Evolutionary conservation across 1,139 yeast species (phyloP), one percentile per base, ranked within the genome.

Genomic region (Casaregolazyma suthepensis): DNA sequence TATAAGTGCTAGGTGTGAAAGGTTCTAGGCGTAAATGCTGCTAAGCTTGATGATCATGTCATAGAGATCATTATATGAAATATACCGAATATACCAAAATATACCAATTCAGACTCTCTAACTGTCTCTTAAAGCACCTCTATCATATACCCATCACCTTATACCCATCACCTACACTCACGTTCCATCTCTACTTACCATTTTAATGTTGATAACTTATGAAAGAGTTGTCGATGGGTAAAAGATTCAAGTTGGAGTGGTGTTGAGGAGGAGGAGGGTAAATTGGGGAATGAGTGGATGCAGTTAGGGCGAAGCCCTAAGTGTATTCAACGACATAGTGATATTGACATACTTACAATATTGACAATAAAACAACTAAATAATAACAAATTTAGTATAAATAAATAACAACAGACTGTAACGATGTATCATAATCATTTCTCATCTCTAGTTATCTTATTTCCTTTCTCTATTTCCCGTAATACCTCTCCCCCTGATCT

Each of bases 141-240:
- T 35, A 35, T 7, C 17, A n/a, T n/a, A 35, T 2, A 13, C n/a
- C n/a, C n/a, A n/a, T n/a, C n/a, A n/a, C 40, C 17, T 13, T 5
- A 13, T 13, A 15, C 9, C 5, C 17, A 35, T 35, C 15, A 9
- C 13, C 2, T 15, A 15, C 40, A n/a, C 9, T 6, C 31, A 13
- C 13, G 9, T 35, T 15, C 7, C 40, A 35, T 3, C 5, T 54
- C 26, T 48, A 56, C 60, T 44, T 54, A 57, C 60, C 60, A 57
- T 57, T 54, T 56, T 56, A 53, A 15, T 53, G 54, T 52, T 45
- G 48, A 42, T 50, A 35, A 17, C 35, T 49, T 48, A 42, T 35
- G 40, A 35, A 35, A 13, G 40, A 35, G 40, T 35, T 43, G 54
- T 51, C 45, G 50, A 26, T 35, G 22, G 48, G 42, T 42, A 45